Conservation (phyloP, 805 yeast species). For the Kazachstania martiniae region DNA sequence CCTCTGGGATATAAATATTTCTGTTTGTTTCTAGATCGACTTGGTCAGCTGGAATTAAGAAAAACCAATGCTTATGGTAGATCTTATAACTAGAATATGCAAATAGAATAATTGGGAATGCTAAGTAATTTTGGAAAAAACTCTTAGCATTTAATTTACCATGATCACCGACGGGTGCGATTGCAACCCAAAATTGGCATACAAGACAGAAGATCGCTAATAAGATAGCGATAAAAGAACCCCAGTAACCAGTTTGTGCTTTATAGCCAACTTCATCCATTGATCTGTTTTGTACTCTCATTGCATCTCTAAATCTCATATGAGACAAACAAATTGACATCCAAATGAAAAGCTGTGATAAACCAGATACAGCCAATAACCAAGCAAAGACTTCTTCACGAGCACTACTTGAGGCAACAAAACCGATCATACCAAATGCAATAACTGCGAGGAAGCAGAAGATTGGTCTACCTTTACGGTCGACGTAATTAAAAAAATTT, state of each 20-base stretch:
- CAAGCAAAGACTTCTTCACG: conserved; percentile 52
- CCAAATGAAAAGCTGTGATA: conserved; percentile 64
- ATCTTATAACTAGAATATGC: conserved; percentile 48
- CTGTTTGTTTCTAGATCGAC: conserved; percentile 32
- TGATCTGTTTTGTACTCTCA: conserved; percentile 47
- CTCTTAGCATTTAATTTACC: conserved; percentile 37
- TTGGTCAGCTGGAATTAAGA: conserved; percentile 35
- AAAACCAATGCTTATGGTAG: conserved; percentile 33
- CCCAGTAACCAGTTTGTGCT: conserved; percentile 52
- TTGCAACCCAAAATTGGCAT: conserved; percentile 66
- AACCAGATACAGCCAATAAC: conserved; percentile 62
- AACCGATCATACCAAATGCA: conserved; percentile 47
- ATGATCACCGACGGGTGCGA: conserved; percentile 38
- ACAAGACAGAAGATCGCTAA: conserved; percentile 43
- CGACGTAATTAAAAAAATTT: conserved; percentile 36
- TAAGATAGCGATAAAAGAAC: conserved; percentile 49
- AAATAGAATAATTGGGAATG: conserved; percentile 49
- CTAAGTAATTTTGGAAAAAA: conserved; percentile 57
- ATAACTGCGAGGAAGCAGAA: conserved; percentile 39
- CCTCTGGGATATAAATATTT: no score
- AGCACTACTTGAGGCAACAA: conserved; percentile 46
- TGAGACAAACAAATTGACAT: conserved; percentile 50
- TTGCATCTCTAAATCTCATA: conserved; percentile 52
- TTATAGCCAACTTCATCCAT: conserved; percentile 59
- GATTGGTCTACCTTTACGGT: conserved; percentile 50